A percentile compares a stretch with the other conserved stretches of the same genome.
Evolutionary conservation across 1,139 yeast species (phyloP).

Genomic region (Suhomyces ambrosiae): DNA sequence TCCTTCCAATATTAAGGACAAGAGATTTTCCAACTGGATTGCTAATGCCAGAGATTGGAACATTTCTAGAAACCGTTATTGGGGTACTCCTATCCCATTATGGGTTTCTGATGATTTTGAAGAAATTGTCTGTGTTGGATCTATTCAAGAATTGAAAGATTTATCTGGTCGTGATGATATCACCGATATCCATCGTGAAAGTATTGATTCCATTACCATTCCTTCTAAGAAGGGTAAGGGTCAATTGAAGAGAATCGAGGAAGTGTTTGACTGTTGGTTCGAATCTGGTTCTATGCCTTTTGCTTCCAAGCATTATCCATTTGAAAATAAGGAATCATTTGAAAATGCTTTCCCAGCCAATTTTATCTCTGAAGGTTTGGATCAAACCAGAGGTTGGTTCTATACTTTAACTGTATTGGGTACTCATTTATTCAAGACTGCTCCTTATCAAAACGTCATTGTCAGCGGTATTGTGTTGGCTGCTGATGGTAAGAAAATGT

Average conservation of each 20-base stretch:
- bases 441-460: constrained; percentile 94
- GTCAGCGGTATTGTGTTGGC: constrained; percentile 97
- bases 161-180: constrained; percentile 80
- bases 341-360: constrained; percentile 87
- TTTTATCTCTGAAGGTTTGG: constrained; percentile 97
- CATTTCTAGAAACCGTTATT: constrained; percentile 94
- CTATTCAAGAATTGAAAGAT: constrained; percentile 80
- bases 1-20: constrained; percentile 85
- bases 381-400: constrained; percentile 99
- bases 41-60: constrained; percentile 99
- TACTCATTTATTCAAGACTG: constrained; percentile 87
- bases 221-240: constrained; percentile 95
- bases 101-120: constrained; percentile 95
- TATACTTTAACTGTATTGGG: constrained; percentile 95
- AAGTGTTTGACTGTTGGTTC: constrained; percentile 99
- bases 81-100: constrained; percentile 99
- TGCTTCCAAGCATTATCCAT: constrained; percentile 96
- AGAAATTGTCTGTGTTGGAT: constrained; percentile 92
- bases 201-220: constrained; percentile 86
- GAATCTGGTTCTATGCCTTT: constrained; percentile 99
- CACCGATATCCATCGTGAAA: constrained; percentile 91
- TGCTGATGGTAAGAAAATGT: constrained; percentile 98
- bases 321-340: constrained; percentile 77
- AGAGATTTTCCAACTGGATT: constrained; percentile 96
- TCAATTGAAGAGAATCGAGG: constrained; percentile 83